Evolutionary conservation across 2,329 filamentous ascomycete genomes (phyloP).

Genomic region (Diaporthe sp.): DNA sequence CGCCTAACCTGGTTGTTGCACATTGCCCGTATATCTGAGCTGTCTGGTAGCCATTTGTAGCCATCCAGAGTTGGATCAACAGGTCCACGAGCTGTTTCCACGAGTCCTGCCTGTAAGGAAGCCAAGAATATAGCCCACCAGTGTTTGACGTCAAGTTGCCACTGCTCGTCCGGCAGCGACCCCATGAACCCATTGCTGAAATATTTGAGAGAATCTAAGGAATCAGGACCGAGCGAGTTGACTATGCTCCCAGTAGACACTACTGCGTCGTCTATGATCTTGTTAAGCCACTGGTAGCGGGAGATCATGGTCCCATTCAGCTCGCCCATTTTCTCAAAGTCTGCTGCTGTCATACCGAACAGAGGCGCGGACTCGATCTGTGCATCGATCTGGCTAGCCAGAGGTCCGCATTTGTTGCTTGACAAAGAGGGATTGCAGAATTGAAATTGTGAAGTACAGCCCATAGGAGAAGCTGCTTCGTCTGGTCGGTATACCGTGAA

Average conservation of each 20-base stretch:
- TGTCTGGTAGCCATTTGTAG: neutral
- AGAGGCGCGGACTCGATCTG: neutral
- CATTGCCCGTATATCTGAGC: neutral
- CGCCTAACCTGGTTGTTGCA: neutral
- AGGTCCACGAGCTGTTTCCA: neutral
- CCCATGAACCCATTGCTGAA: neutral
- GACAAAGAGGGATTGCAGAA: constrained; percentile 28
- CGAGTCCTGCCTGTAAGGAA: neutral
- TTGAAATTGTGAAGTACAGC: constrained; percentile 18
- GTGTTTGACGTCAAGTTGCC: constrained; percentile 35
- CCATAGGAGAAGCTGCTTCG: constrained; percentile 31
- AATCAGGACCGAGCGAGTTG: neutral
- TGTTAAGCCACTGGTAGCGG: neutral
- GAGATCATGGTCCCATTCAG: neutral
- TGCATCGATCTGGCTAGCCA: neutral
- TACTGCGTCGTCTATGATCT: accelerated
- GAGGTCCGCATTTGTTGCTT: neutral
- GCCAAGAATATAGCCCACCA: constrained; percentile 32
- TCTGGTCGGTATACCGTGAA: neutral
- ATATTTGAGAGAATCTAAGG: neutral
- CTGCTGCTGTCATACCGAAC: neutral
- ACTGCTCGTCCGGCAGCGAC: constrained; percentile 31
- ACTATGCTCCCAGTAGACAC: neutral
- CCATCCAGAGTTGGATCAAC: neutral
- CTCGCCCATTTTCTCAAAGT: accelerated